Evolutionary conservation across 176 grass and related monocot genomes (phyloP), one percentile per base, ranked within the genome.

Genomic region (Phyllostachys edulis): DNA sequence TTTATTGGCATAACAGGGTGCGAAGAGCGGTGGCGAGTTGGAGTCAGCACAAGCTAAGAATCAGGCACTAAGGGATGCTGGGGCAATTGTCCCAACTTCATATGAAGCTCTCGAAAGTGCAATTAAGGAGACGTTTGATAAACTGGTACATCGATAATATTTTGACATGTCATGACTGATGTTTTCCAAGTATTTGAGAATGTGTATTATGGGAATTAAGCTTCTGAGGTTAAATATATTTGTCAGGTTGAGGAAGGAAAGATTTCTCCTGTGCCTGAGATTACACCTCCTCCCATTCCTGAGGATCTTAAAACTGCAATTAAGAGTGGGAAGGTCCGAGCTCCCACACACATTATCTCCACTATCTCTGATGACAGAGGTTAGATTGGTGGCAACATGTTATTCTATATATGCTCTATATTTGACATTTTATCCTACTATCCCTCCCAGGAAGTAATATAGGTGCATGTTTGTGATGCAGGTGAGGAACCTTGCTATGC

Each of bases 291-390:
- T 76, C 81, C 81, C 56, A 99, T 99, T 81, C 96, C 96, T 0
- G 96, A 96, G 86, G 96, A 99, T 85, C 89, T 99, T 84, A 99
- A 94, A 84, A 92, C 80, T 71, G 96, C 96, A 27, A 96, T 99
- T 42, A 96, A 99, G 90, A 99, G 96, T 55, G 96, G 96, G 70
- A 99, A 94, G 86, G 96, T 99, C 80, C 96, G 93, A 56, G 96
- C 96, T 80, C 96, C 96, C 51, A 99, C 93, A 54, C 96, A 99
- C 84, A 91, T 99, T 62, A 99, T 99, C 88, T 99, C 96, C 86
- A 99, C 96, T 23, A 99, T 99, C 75, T 99, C 96, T 56, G 96
- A 99, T 85, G 96, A 99, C 71, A 93, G 93, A 99, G 96, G 96
- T 99, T 90, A 87, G 85, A 87, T 90, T 90, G 42, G 51, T 80